These are phyloP conservation scores for Aspergillus biplanus DNA, from an alignment of 495 filamentous ascomycete species.

Conservation along the genomic window DNA sequence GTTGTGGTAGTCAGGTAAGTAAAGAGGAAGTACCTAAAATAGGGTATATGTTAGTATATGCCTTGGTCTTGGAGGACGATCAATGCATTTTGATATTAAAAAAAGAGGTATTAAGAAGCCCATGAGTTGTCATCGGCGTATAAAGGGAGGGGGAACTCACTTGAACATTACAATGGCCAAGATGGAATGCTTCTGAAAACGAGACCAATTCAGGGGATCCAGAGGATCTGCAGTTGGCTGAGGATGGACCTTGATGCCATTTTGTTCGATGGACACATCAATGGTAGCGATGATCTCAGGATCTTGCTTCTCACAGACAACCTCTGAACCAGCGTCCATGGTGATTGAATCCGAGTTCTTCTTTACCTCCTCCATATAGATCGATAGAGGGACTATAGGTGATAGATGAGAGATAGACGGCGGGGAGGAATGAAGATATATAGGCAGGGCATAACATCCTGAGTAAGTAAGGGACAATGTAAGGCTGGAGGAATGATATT, in stretches of 20 bases:
- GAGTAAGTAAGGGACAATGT: neutral
- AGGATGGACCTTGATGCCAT: constrained; percentile 50
- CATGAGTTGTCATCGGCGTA: too few relatives aligned
- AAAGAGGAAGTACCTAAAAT: constrained; percentile 61
- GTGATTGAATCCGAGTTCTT: neutral
- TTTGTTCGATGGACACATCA: constrained; percentile 26
- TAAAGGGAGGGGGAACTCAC: constrained; percentile 26
- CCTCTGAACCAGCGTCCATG: constrained; percentile 3
- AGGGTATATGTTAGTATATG: neutral
- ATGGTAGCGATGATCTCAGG: constrained; percentile 5
- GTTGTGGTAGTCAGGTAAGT: constrained; percentile 68
- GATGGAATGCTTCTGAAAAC: constrained; percentile 52
- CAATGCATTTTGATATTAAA: neutral
- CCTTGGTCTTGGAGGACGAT: too few relatives aligned
- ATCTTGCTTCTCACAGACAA: constrained; percentile 11
- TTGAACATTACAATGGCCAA: constrained; percentile 62
- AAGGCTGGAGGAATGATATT: neutral
- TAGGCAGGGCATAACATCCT: neutral
- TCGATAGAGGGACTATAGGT: neutral
- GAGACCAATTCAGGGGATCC: constrained; percentile 63
- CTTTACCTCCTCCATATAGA: constrained; percentile 10
- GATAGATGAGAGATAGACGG: neutral
- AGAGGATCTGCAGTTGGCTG: constrained; percentile 56
- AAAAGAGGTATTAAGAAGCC: neutral
- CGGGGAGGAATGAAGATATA: neutral